Evolutionary conservation across 257 asterid species (phyloP), one percentile per base, ranked within the genome.

Genomic region (Plantago elongata): DNA sequence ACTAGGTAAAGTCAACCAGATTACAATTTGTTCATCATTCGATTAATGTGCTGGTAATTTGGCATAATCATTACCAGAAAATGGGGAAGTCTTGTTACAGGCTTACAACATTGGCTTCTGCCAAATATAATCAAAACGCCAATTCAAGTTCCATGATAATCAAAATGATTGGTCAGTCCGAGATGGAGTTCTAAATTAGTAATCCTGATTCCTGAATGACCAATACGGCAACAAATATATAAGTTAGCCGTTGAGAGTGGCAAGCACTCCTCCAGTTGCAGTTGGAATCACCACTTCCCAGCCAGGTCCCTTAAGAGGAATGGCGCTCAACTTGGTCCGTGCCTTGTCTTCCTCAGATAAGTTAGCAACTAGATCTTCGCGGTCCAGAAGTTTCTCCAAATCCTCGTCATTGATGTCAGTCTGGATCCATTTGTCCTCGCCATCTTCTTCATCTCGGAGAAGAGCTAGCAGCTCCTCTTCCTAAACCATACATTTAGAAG

Each of bases 251-350:
- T 62, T 84, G 54, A 92, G 84, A 30, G 94, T 77, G 60, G 96
- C 83, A 37, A 93, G 96, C 85, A 89, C 48, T 59, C 99, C 96
- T 40, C 96, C 97, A 42, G 85, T 66, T 14, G 87, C 77, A 50
- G 81, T 79, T 7, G 96, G 97, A 16, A 90, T 45, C 51, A 93
- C 92, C 45, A 93, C 97, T 81, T 93, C 99, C 99, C 99, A 93
- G 14, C 97, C 99, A n/a, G 99, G 95, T 38, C 99, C 99, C 72
- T 82, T 82, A 7, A 78, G 83, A 62, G 97, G 94, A 71, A 80
- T 30, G 51, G 50, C 69, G 18, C 48, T 15, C 17, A 58, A 45
- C 57, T 61, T 62, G 1, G 65, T 4, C 29, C 46, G 69, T 8
- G 34, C 13, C 29, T 54, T 34, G 1, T 51, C 73, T 54, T 71